A percentile compares a stretch with the other conserved stretches of the same genome.
These are phyloP conservation scores for Alternaria novae-zelandiae DNA, from an alignment of 2,329 filamentous ascomycete genomes.

Conservation along the genomic window DNA sequence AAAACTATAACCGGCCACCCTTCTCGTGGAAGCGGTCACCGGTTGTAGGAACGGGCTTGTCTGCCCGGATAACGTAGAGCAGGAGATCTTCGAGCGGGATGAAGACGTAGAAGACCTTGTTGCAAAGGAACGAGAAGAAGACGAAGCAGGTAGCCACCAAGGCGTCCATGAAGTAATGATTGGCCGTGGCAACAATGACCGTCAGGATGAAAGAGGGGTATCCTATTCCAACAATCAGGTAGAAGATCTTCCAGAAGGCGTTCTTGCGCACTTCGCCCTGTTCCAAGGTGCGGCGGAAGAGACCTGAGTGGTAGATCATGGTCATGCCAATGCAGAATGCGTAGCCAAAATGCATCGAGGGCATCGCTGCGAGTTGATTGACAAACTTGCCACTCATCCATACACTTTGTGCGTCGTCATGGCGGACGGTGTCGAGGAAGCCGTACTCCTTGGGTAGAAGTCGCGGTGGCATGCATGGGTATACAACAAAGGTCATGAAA, in stretches of 20 bases:
- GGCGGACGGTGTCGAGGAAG: constrained; percentile 56
- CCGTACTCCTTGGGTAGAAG: constrained; percentile 54
- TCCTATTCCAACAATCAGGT: constrained; percentile 55
- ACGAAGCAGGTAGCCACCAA: constrained; percentile 58
- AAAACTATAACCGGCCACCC: constrained; percentile 38
- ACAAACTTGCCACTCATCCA: constrained; percentile 57
- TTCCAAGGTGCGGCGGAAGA: constrained; percentile 53
- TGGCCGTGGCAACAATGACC: constrained; percentile 67
- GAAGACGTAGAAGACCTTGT: constrained; percentile 58
- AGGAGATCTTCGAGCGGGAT: constrained; percentile 60
- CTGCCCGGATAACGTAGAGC: constrained; percentile 56
- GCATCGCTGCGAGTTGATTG: constrained; percentile 56
- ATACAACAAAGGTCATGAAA: constrained; percentile 60
- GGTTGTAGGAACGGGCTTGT: constrained; percentile 63
- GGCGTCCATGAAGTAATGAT: constrained; percentile 66
- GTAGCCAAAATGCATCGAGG: constrained; percentile 63
- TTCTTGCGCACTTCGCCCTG: constrained; percentile 52
- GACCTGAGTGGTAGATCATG: constrained; percentile 60
- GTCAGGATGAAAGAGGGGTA: constrained; percentile 63
- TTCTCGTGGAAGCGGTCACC: constrained; percentile 53
- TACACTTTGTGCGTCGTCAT: constrained; percentile 55
- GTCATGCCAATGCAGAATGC: constrained; percentile 61
- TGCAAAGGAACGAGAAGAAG: constrained; percentile 55
- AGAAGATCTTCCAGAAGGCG: constrained; percentile 52
- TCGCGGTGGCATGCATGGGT: constrained; percentile 61